Percentiles rank a stretch among this genome's conserved stretches.
phyloP scores from a whole-genome alignment of 768 basidiomycete genomes.

The Dentipellis fragilis region DNA sequence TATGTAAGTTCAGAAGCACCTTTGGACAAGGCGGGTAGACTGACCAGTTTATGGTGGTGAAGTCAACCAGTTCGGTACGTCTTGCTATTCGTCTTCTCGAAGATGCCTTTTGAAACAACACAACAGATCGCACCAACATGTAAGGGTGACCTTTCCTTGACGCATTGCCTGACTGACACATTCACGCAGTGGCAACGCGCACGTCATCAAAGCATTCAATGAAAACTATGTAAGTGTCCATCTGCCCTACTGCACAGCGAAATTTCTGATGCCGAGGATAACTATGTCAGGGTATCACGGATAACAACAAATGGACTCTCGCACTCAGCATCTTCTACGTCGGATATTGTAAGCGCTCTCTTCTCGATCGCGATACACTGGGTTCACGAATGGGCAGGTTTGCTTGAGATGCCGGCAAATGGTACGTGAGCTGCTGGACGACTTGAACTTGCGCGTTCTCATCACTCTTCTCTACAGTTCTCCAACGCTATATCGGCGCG shows the following conservation, averaged over 20 bases:
- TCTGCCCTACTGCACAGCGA: neutral
- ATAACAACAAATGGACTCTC: conserved; percentile 47
- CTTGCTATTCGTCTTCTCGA: neutral
- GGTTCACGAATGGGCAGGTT: conserved; percentile 21
- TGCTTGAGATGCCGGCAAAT: conserved; percentile 50
- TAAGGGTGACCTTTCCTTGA: conserved; percentile 15
- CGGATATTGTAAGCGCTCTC: conserved; percentile 40
- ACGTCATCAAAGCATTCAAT: conserved; percentile 42
- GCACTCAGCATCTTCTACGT: conserved; percentile 51
- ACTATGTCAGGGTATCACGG: conserved; percentile 31
- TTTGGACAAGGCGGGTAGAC: no score
- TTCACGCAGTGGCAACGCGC: conserved; percentile 39
- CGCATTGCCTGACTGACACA: neutral
- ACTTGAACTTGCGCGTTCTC: neutral
- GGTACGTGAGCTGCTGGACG: conserved; percentile 19
- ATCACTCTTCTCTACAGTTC: conserved; percentile 23
- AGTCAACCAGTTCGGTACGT: conserved; percentile 18
- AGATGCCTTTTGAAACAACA: neutral
- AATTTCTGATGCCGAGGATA: neutral
- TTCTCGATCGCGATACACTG: neutral
- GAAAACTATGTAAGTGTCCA: conserved; percentile 33
- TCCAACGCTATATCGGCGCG: conserved; percentile 47
- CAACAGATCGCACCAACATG: conserved; percentile 48
- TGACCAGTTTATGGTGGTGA: neutral
- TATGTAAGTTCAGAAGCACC: conserved; percentile 29